Evolutionary conservation across 2,329 filamentous ascomycete species (phyloP).

Genomic region (Hypoxylon sp.): DNA sequence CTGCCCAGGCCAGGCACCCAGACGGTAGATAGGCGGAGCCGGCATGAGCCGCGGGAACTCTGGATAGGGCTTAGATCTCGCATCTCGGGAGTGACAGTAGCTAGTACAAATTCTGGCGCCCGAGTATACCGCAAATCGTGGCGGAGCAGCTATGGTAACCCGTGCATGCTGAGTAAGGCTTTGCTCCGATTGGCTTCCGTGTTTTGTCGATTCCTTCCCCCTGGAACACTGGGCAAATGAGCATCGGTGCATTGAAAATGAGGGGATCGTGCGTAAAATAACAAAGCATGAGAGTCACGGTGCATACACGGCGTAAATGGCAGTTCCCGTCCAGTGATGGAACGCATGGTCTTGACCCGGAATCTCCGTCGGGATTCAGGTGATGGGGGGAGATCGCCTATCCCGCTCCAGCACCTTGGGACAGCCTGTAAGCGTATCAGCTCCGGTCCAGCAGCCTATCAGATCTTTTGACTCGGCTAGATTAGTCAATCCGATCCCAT

Average conservation of each 20-base stretch:
- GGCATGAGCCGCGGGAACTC: not conserved
- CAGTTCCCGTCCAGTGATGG: not conserved
- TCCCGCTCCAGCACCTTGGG: not conserved
- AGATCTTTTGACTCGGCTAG: not conserved
- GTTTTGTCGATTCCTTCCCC: slow-evolving; percentile 11
- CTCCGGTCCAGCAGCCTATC: not conserved
- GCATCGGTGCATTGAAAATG: slow-evolving; percentile 24
- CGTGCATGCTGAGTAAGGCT: not conserved
- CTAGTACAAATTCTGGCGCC: slow-evolving; percentile 10
- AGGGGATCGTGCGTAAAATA: slow-evolving; percentile 11
- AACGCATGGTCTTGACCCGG: not conserved
- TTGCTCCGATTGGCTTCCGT: slow-evolving; percentile 3
- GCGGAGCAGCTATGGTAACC: slow-evolving; percentile 24
- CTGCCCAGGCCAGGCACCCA: not conserved
- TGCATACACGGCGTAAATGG: not conserved
- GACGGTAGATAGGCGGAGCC: not conserved
- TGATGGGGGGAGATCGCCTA: not conserved
- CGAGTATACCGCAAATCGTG: slow-evolving; percentile 13
- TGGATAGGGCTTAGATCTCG: slow-evolving; percentile 1
- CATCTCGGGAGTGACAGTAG: slow-evolving; percentile 2
- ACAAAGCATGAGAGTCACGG: not conserved
- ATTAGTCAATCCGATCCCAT: not conserved
- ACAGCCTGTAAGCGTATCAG: not conserved
- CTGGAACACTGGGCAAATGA: slow-evolving; percentile 21
- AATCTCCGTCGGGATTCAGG: not conserved